These are phyloP conservation scores for Chenopodium formosanum DNA, from an alignment of 148 eudicot genomes.

Conservation along the genomic window DNA sequence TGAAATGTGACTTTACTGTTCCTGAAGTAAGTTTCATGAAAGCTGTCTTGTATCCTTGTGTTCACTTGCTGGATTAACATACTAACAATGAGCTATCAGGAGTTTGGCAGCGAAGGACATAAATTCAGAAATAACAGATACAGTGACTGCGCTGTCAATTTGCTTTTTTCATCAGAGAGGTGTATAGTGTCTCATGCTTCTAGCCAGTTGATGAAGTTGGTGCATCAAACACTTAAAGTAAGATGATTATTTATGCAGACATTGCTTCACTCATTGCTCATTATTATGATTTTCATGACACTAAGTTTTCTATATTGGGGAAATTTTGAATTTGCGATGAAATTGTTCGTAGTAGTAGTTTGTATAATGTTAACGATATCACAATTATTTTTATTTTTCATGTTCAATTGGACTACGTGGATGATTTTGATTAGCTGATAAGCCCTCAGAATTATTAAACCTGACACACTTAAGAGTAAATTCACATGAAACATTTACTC, in stretches of 20 bases:
- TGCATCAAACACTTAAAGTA: constrained; percentile 84
- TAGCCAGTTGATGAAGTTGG: constrained; percentile 70
- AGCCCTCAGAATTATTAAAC: not conserved
- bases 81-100: constrained; percentile 44
- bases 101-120: constrained; percentile 31
- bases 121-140: constrained; percentile 34
- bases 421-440: not conserved
- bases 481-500: not conserved
- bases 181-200: constrained; percentile 92
- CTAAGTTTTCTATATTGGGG: not conserved
- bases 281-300: not conserved
- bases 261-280: not conserved
- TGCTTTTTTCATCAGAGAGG: constrained; percentile 78
- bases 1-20: constrained; percentile 61
- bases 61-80: constrained; percentile 5
- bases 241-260: constrained; percentile 20
- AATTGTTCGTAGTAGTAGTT: not conserved
- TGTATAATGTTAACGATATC: not conserved
- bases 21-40: constrained; percentile 57
- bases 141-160: constrained; percentile 48
- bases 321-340: not conserved
- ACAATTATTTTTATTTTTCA: not conserved
- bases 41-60: constrained; percentile 10
- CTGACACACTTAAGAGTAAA: not conserved
- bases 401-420: not conserved